Evolutionary conservation across 768 basidiomycete species (phyloP).

Genomic region (Phanerochaete sordida): DNA sequence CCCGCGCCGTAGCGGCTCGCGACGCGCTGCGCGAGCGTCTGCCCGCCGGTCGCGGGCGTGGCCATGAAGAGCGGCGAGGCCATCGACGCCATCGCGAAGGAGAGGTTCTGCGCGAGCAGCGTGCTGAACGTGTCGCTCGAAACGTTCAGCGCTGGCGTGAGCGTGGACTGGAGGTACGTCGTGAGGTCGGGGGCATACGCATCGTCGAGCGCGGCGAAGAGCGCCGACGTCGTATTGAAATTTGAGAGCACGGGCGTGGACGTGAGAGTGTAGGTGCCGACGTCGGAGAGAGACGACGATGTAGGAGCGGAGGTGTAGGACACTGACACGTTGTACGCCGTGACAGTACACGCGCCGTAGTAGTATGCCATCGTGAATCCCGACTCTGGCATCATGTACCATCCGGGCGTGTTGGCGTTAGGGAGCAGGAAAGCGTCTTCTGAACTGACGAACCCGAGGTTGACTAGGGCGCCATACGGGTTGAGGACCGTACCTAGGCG

Average conservation of each 20-base stretch:
- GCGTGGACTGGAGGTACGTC: neutral
- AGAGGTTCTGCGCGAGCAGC: neutral
- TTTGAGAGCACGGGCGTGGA: neutral
- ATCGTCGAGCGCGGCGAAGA: neutral
- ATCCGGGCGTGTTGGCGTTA: neutral
- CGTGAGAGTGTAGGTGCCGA: neutral
- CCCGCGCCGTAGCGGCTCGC: neutral
- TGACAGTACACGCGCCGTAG: neutral
- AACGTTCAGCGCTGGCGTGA: neutral
- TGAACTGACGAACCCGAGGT: neutral
- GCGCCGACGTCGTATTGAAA: neutral
- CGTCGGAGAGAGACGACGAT: neutral
- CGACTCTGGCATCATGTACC: neutral
- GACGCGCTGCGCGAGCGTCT: neutral
- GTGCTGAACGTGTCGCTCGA: neutral
- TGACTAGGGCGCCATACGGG: neutral
- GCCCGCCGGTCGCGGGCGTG: neutral
- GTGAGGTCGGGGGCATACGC: neutral
- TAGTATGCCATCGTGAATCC: neutral
- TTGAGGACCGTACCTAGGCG: neutral
- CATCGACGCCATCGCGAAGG: neutral
- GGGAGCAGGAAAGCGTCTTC: too few species aligned
- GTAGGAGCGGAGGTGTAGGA: neutral
- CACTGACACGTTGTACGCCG: neutral
- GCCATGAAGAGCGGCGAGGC: neutral